phyloP scores from a whole-genome alignment of 352 stramenopile genomes.

The Saprolegnia parasitica region DNA sequence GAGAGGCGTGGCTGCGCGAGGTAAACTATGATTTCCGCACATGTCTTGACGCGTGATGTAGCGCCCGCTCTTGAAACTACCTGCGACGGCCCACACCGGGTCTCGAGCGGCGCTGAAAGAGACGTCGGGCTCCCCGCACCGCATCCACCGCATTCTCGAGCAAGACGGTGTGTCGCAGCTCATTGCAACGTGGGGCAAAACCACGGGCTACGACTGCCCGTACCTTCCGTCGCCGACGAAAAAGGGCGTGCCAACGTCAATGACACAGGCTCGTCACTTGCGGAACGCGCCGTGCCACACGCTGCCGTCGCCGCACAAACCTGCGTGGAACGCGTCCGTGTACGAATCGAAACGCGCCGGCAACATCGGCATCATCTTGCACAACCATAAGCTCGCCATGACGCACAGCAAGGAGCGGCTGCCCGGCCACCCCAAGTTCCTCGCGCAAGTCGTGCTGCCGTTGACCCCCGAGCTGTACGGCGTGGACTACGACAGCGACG shows the following conservation, averaged over 20 bases:
- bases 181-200: constrained; percentile 3
- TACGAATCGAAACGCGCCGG: background rate
- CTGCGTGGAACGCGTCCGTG: constrained; percentile 18
- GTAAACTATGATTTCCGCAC: too few relatives aligned
- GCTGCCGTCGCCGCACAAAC: constrained; percentile 15
- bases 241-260: background rate
- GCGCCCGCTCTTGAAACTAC: background rate
- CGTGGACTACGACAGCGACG: background rate
- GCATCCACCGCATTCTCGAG: constrained; percentile 7
- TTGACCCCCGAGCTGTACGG: constrained; percentile 8
- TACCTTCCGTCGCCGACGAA: constrained; percentile 20
- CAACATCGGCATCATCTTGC: constrained; percentile 26
- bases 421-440: background rate
- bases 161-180: constrained; percentile 19
- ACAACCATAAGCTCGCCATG: constrained; percentile 27
- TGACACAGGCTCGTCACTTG: too few relatives aligned
- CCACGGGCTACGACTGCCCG: background rate
- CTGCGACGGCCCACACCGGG: background rate
- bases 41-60: too few relatives aligned
- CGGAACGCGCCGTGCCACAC: constrained; percentile 2
- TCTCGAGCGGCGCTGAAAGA: background rate
- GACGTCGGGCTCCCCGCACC: constrained; percentile 18
- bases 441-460: constrained; percentile 15
- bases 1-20: too few relatives aligned
- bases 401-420: constrained; percentile 2